A percentile compares a stretch with the other conserved stretches of the same genome.
Evolutionary conservation across 768 basidiomycete genomes (phyloP).

Genomic region (Lyophyllum semitale): DNA sequence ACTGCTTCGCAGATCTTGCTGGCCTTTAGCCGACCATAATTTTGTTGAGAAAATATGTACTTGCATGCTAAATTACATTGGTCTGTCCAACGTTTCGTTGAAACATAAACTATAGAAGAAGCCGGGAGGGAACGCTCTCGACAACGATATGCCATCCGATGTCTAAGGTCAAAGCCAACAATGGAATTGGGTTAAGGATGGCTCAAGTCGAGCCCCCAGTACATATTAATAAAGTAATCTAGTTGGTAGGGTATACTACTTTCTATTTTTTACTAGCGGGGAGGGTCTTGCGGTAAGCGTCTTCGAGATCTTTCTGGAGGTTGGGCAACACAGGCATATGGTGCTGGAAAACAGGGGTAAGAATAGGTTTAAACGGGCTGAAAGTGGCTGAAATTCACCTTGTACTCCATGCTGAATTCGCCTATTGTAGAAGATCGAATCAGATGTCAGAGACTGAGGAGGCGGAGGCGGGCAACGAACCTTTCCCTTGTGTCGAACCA

Average conservation of each 20-base stretch:
- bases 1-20: no score
- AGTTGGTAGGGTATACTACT: conserved; percentile 10
- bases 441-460: neutral
- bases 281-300: conserved; percentile 80
- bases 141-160: no score
- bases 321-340: conserved; percentile 85
- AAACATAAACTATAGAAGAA: no score
- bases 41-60: neutral
- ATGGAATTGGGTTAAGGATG: no score
- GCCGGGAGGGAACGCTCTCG: no score
- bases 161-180: no score
- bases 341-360: conserved; percentile 38
- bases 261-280: conserved; percentile 69
- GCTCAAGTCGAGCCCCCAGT: neutral
- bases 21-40: neutral
- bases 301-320: conserved; percentile 86
- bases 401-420: conserved; percentile 80
- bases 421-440: conserved; percentile 36
- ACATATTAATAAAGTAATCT: conserved; percentile 6
- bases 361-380: conserved; percentile 7
- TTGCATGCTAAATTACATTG: no score
- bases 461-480: conserved; percentile 21
- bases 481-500: conserved; percentile 96
- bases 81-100: no score
- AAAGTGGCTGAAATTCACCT: conserved; percentile 44